Evolutionary conservation across 1,139 yeast genomes (phyloP), one percentile per base, ranked within the genome.

Genomic region (Candida dubliniensis): DNA sequence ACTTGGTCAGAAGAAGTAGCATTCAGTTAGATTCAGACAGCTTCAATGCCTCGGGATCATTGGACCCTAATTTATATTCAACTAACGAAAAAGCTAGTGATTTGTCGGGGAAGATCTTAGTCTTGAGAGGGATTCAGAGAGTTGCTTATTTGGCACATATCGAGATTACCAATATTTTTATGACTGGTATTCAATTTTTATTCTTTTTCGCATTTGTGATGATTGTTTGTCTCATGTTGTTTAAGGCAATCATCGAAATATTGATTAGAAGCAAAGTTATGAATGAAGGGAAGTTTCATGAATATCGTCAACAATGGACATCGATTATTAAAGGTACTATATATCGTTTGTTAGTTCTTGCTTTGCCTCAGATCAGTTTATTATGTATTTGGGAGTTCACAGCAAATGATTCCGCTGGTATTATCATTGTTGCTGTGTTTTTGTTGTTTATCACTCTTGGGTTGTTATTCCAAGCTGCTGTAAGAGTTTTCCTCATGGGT

Each of bases 351-450:
- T 79, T 87, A 42, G 71, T 86, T 44, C 77, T 91, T 53, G 87
- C 95, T 0, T 85, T 88, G 67, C 96, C 98, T 12, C 97, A 91
- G 64, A 66, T 93, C 37, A 79, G 87, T 8, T 77, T 93, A 14
- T 68, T 93, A 53, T 84, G 95, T 57, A 72, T 91, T 45, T 93
- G 97, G 97, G 95, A 93, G 67, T 80, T 91, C 49, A 84, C 90
- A 10, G 79, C 77, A 50, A 77, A 82, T 47, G 96, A 90, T 59
- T 89, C 97, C 2, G 82, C 86, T 0, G 99, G 96, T 12, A 77
- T 85, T 18, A 74, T 89, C 29, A 87, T 87, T 2, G 77, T 88
- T 52, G 97, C 97, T 0, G 81, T 81, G 1, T 79, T 87, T 50
- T 69, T 87, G 46, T 74, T 88, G 34, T 57, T 78, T 4, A 69